Conservation (phyloP, 2,329 filamentous ascomycete species). For the Fusarium robinianum region DNA sequence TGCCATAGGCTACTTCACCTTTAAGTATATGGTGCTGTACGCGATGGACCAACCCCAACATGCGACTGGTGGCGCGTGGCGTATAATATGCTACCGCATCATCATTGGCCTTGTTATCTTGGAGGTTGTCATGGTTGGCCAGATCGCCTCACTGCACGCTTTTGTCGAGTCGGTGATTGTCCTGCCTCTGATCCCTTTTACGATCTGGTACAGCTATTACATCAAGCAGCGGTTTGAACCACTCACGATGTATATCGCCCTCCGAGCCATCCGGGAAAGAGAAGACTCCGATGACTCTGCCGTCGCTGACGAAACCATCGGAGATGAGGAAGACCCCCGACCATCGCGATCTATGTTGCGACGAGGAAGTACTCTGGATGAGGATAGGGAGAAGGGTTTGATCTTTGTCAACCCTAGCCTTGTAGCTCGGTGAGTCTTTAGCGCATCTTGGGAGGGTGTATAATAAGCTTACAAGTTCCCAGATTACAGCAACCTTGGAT, state of each 20-base stretch:
- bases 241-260: slow-evolving; percentile 87
- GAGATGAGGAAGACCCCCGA: slow-evolving; percentile 45
- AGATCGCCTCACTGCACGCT: slow-evolving; percentile 74
- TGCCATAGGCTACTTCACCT: slow-evolving; percentile 80
- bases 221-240: slow-evolving; percentile 83
- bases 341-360: slow-evolving; percentile 50
- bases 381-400: slow-evolving; percentile 70
- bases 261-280: slow-evolving; percentile 74
- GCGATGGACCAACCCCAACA: slow-evolving; percentile 98
- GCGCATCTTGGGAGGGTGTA: neutral
- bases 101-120: slow-evolving; percentile 86
- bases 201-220: slow-evolving; percentile 87
- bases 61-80: slow-evolving; percentile 91
- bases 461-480: slow-evolving; percentile 20
- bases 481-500: slow-evolving; percentile 75
- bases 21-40: slow-evolving; percentile 97
- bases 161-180: slow-evolving; percentile 75
- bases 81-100: slow-evolving; percentile 92
- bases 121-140: slow-evolving; percentile 87
- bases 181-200: slow-evolving; percentile 75
- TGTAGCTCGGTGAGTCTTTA: slow-evolving; percentile 61
- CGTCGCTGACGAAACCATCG: slow-evolving; percentile 45
- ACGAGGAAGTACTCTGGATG: slow-evolving; percentile 70
- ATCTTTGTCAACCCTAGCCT: slow-evolving; percentile 79
- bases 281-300: slow-evolving; percentile 49